Base-by-base conservation (phyloP, 139 green algal genomes). In the Chlorella vulgaris region DNA sequence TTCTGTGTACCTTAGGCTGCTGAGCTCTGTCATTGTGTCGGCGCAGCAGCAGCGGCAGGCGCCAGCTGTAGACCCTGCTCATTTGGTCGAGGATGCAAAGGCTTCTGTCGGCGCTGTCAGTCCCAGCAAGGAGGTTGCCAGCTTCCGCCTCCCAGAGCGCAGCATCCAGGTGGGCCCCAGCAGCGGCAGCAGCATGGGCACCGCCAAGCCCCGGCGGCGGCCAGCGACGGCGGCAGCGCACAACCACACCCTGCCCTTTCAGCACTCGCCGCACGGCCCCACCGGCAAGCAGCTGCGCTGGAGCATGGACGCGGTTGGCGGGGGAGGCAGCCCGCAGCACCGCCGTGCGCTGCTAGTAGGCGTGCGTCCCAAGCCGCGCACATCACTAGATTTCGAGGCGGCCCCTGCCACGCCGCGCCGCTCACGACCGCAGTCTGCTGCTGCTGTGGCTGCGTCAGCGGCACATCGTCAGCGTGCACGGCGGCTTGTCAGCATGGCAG, bases 361-460 rank as follows among this genome's bases (percentile, higher is more conserved):
- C 31, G 31, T 66, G 0, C 63, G 38, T 8, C 38, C 77, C 43
- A 76, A 83, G 77, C 66, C 77, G 1, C 74, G 74, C 58, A 80
- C 74, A 2, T 80, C 74, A 0, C 15, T 80, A 0, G 74, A 80
- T 33, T 80, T 80, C 31, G 74, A 80, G 0, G 35, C 58, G 7
- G 28, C 58, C 1, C 58, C 74, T 0, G 74, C 58, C 58, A 55
- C 47, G 50, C 55, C 74, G 2, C 39, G 47, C n/a, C 39, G 39
- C 55, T 42, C 50, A 18, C 47, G 47, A 18, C 69, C 10, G 19
- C 43, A 31, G 18, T 10, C n/a, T 21, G 7, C 69, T 19, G 69
- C 69, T 33, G 42, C 69, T 15, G 43, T 43, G 40, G 29, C 43
- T 13, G 47, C 15, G 5, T 13, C 69, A 29, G 4, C 39, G n/a